Evolutionary conservation across 2,329 filamentous ascomycete species (phyloP).

Genomic region (Hypoxylon sp.): DNA sequence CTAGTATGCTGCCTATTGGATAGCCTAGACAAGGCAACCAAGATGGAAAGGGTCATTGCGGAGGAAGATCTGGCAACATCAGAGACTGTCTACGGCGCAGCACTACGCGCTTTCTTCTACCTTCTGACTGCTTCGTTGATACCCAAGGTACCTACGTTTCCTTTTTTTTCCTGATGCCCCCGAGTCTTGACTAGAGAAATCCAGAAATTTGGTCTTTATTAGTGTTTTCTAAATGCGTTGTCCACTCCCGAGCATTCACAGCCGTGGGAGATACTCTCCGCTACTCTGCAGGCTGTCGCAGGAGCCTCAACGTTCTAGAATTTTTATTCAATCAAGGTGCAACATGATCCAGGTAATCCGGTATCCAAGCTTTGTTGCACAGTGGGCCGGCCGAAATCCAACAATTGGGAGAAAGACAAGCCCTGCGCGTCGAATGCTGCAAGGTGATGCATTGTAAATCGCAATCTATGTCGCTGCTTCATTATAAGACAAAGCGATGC

Average conservation of each 20-base stretch:
- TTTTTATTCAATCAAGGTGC: not conserved
- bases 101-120: not conserved
- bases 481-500: conserved; percentile 15
- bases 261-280: not conserved
- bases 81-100: not conserved
- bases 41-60: conserved; percentile 13
- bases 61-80: conserved; percentile 4
- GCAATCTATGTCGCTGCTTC: conserved; percentile 33
- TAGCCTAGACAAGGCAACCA: conserved; percentile 10
- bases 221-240: not conserved
- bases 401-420: not conserved
- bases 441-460: conserved; percentile 33
- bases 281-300: no score
- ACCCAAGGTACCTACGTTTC: no score
- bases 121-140: not conserved
- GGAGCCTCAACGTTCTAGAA: not conserved
- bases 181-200: not conserved
- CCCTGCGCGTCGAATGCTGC: conserved; percentile 8
- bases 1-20: conserved; percentile 21
- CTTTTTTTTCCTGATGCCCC: no score
- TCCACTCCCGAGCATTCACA: not conserved
- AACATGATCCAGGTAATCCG: not conserved
- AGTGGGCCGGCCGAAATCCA: not conserved
- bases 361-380: not conserved
- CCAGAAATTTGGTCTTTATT: not conserved